phyloP scores from a whole-genome alignment of 2,329 filamentous ascomycete species.

The Fusarium chuoi region DNA sequence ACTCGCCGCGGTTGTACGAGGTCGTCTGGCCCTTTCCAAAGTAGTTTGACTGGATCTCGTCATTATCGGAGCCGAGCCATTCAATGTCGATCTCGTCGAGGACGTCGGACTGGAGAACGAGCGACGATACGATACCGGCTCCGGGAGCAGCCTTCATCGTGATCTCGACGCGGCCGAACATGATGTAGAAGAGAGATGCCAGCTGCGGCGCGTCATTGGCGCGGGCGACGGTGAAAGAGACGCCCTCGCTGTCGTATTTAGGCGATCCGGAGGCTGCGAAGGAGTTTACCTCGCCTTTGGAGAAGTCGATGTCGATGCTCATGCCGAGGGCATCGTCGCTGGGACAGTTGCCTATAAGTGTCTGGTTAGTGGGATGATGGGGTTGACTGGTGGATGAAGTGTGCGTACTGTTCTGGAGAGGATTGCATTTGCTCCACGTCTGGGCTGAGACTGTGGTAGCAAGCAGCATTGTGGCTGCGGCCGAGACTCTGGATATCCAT shows the following conservation, averaged over 20 bases:
- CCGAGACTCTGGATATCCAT: conserved; percentile 25
- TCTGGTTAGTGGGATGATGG: conserved; percentile 3
- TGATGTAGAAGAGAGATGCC: conserved; percentile 94
- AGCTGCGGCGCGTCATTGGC: conserved; percentile 88
- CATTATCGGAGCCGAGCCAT: conserved; percentile 83
- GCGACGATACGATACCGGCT: conserved; percentile 90
- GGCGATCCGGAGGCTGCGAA: conserved; percentile 78
- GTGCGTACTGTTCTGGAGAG: conserved; percentile 49
- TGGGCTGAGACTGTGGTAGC: conserved; percentile 47
- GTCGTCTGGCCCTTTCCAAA: conserved; percentile 92
- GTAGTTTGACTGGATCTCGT: conserved; percentile 94
- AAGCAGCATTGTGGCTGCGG: conserved; percentile 42
- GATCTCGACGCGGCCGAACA: conserved; percentile 94
- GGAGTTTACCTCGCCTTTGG: conserved; percentile 77
- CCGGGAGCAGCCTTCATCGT: conserved; percentile 88
- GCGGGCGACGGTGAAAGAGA: conserved; percentile 79
- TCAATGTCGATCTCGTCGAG: conserved; percentile 98
- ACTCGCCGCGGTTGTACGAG: conserved; percentile 87
- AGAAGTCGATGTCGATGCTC: conserved; percentile 87
- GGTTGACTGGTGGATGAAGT: neutral
- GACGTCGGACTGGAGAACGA: conserved; percentile 89
- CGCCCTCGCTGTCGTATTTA: conserved; percentile 81
- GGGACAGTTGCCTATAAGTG: conserved; percentile 68
- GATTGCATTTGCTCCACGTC: conserved; percentile 55
- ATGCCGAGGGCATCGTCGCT: conserved; percentile 83